These are phyloP conservation scores for Penicillium sp. DNA, from an alignment of 2,329 filamentous ascomycete species.

Conservation along the genomic window DNA sequence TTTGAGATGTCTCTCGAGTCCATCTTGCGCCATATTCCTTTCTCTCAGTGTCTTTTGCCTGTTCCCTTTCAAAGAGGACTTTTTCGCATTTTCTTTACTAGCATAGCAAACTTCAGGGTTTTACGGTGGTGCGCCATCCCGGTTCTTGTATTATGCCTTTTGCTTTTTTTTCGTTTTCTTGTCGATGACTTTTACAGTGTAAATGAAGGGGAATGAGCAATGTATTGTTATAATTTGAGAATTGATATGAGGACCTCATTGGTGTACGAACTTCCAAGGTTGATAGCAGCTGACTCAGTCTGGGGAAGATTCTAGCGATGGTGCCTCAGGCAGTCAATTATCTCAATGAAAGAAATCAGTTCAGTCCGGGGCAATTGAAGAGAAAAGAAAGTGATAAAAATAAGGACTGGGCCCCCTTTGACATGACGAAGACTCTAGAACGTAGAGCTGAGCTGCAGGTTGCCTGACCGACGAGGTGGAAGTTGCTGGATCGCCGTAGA, in stretches of 20 bases:
- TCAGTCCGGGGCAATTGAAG: not conserved
- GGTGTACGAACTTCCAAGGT: not conserved
- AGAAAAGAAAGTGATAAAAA: not conserved
- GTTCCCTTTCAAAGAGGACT: not conserved
- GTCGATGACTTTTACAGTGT: slow-evolving; percentile 2
- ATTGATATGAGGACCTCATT: not conserved
- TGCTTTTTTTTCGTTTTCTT: slow-evolving; percentile 7
- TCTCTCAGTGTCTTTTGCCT: slow-evolving; percentile 16
- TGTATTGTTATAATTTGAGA: not conserved
- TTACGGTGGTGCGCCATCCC: slow-evolving; percentile 19
- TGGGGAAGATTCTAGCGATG: slow-evolving; percentile 36
- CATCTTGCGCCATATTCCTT: slow-evolving; percentile 26
- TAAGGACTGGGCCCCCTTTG: not conserved
- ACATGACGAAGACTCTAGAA: slow-evolving; percentile 24
- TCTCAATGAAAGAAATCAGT: not conserved
- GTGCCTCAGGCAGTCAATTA: slow-evolving; percentile 16
- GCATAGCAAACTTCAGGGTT: slow-evolving; percentile 42
- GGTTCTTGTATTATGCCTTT: slow-evolving; percentile 22
- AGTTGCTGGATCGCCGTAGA: slow-evolving; percentile 44
- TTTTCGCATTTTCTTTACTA: slow-evolving; percentile 24
- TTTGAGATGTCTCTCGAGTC: slow-evolving; percentile 20
- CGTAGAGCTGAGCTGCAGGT: slow-evolving; percentile 8
- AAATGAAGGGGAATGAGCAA: not conserved
- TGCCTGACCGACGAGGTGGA: slow-evolving; percentile 34
- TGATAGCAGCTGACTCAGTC: not conserved